Conservation (phyloP, 352 stramenopile species). For the Stramenopiles sp. region DNA sequence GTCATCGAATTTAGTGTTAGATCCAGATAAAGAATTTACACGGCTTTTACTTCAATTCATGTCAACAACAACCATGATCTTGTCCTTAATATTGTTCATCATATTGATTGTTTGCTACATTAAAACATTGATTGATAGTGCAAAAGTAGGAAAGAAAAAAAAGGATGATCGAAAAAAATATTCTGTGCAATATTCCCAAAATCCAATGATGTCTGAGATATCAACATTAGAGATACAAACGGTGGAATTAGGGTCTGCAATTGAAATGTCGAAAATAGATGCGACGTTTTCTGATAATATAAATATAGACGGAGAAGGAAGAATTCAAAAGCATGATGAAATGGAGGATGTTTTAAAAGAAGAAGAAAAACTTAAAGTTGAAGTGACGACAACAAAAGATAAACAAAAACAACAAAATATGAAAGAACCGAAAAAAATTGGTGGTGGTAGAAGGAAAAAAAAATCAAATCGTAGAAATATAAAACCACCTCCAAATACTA, state of each 20-base stretch:
- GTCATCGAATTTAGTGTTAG: background rate
- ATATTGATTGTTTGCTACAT: background rate
- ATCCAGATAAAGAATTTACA: background rate
- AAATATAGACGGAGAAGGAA: background rate
- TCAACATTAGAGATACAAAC: too few relatives aligned
- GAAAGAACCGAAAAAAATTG: too few relatives aligned
- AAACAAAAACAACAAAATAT: background rate
- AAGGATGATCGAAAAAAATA: background rate
- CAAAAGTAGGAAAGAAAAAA: background rate
- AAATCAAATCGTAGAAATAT: background rate
- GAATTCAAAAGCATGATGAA: background rate
- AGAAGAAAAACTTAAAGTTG: background rate
- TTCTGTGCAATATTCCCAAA: background rate
- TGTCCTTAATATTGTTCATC: background rate
- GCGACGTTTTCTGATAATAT: background rate
- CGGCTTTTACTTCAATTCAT: background rate
- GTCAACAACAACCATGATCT: too few relatives aligned
- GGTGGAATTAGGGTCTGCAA: too few relatives aligned
- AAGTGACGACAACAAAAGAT: background rate
- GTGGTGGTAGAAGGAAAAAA: too few relatives aligned
- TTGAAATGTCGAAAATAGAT: too few relatives aligned
- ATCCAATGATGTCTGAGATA: too few relatives aligned
- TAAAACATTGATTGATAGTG: background rate
- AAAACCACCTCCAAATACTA: background rate
- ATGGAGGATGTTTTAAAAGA: background rate